Conservation (phyloP, 805 yeast genomes). For the Brettanomyces sp. region DNA sequence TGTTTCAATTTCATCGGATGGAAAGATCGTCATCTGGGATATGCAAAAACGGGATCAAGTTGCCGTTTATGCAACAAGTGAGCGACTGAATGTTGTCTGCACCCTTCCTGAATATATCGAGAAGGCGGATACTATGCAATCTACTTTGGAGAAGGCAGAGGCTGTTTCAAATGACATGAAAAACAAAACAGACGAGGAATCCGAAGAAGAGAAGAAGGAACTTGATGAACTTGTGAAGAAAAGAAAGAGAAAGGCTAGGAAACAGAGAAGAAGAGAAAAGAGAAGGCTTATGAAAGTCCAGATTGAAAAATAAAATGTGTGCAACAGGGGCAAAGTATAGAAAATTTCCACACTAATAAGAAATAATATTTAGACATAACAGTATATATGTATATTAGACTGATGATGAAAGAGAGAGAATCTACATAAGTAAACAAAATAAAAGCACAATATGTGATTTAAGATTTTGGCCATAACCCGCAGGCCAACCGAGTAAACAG, state of each 20-base stretch:
- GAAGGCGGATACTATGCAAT: constrained; percentile 52
- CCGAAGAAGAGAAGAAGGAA: constrained; percentile 51
- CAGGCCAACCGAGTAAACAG: neutral
- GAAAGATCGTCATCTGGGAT: constrained; percentile 89
- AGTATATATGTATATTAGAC: too few species aligned
- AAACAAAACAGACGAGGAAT: constrained; percentile 67
- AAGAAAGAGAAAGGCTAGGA: constrained; percentile 26
- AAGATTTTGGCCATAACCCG: too few species aligned
- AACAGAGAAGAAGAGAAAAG: constrained; percentile 31
- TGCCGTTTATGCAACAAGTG: constrained; percentile 86
- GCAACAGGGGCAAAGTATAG: neutral
- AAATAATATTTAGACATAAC: too few species aligned
- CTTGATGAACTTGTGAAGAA: constrained; percentile 49
- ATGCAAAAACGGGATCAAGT: constrained; percentile 57
- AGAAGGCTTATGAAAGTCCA: constrained; percentile 41
- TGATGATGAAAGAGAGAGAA: too few species aligned
- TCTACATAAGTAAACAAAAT: too few species aligned
- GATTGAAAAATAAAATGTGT: constrained; percentile 28
- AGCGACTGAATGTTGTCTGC: constrained; percentile 79
- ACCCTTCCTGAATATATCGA: constrained; percentile 73
- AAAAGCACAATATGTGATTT: too few species aligned
- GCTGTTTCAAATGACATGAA: constrained; percentile 24
- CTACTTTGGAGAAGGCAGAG: constrained; percentile 30
- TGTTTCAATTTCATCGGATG: constrained; percentile 86
- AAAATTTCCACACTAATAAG: too few species aligned